Conservation (phyloP, 805 yeast genomes). For the Yamadazyma akitaensis region DNA sequence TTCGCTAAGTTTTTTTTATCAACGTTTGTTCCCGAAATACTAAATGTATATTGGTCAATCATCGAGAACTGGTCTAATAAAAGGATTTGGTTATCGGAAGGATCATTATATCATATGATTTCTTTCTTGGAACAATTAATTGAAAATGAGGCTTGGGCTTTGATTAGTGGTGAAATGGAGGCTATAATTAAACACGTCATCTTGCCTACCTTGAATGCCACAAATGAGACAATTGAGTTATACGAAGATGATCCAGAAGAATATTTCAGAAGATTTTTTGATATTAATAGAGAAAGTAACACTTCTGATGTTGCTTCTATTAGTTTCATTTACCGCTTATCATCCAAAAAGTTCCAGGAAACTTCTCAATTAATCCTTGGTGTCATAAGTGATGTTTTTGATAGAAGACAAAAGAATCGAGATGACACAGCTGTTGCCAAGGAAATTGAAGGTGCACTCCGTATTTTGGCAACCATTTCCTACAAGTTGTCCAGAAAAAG, state of each 20-base stretch:
- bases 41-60: constrained; percentile 41
- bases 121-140: constrained; percentile 41
- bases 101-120: constrained; percentile 40
- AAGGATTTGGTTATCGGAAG: constrained; percentile 39
- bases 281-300: constrained; percentile 45
- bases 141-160: constrained; percentile 37
- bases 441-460: constrained; percentile 41
- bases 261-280: constrained; percentile 42
- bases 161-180: constrained; percentile 37
- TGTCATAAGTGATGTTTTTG: constrained; percentile 34
- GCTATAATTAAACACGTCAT: constrained; percentile 40
- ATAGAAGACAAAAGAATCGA: constrained; percentile 28
- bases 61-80: constrained; percentile 41
- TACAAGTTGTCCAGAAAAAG: constrained; percentile 32
- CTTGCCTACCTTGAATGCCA: constrained; percentile 40
- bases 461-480: constrained; percentile 39
- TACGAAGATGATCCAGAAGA: constrained; percentile 47
- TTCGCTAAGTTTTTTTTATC: constrained; percentile 32
- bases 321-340: constrained; percentile 41
- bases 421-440: constrained; percentile 26
- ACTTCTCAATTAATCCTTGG: constrained; percentile 27
- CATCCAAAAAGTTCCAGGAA: constrained; percentile 39
- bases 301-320: constrained; percentile 51
- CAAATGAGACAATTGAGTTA: constrained; percentile 36
- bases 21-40: constrained; percentile 41